These are phyloP conservation scores for Sugiyamaella smithiae DNA, from an alignment of 805 yeast species.

Conservation along the genomic window DNA sequence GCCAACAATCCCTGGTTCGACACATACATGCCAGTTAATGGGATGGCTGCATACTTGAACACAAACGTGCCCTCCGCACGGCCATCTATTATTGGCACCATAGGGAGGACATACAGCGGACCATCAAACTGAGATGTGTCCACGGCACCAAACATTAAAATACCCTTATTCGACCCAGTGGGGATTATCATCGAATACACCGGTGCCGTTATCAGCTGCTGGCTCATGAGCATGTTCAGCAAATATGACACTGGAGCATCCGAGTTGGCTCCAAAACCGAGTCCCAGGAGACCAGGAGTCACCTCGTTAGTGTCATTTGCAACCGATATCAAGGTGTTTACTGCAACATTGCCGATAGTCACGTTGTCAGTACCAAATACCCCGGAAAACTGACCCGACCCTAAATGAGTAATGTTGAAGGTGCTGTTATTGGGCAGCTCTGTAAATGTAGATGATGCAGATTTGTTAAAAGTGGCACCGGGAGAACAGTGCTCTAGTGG, in stretches of 20 bases:
- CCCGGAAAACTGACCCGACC: conserved; percentile 14
- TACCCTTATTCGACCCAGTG: conserved; percentile 13
- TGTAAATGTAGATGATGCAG: not conserved
- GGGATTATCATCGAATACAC: conserved; percentile 14
- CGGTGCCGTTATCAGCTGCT: conserved; percentile 8
- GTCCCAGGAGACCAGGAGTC: conserved; percentile 15
- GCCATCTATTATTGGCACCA: conserved; percentile 8
- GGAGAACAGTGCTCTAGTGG: conserved; percentile 5
- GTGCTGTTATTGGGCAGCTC: not conserved
- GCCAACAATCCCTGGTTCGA: conserved; percentile 9
- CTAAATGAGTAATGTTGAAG: conserved; percentile 14
- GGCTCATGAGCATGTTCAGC: not conserved
- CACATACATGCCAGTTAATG: conserved; percentile 15
- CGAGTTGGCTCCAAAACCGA: conserved; percentile 13
- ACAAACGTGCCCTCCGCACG: not conserved
- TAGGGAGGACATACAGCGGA: conserved; percentile 21
- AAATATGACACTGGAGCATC: conserved; percentile 1
- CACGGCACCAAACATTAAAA: conserved; percentile 26
- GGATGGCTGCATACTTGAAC: conserved; percentile 17
- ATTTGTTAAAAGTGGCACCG: conserved; percentile 4
- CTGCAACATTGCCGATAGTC: not conserved
- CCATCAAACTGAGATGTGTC: conserved; percentile 21
- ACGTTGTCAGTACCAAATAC: conserved; percentile 15
- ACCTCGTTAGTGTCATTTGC: conserved; percentile 9
- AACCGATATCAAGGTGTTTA: conserved; percentile 13